phyloP scores from a whole-genome alignment of 176 grass and related monocot genomes.

The Carex scoparia region DNA sequence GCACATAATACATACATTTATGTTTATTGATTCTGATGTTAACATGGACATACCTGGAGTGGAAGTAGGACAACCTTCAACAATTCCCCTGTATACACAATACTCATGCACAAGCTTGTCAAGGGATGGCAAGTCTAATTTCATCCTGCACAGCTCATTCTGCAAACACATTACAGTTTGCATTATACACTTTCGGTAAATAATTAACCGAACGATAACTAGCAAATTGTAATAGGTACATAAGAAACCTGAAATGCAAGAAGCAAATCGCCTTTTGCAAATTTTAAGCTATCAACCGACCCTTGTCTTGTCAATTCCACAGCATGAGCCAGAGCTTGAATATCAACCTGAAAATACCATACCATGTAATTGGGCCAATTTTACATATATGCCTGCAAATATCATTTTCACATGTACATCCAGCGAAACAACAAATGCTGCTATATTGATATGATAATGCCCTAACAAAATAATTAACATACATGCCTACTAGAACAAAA shows the following conservation, averaged over 20 bases:
- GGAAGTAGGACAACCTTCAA: constrained; percentile 51
- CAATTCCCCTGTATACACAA: constrained; percentile 90
- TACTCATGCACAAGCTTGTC: constrained; percentile 99
- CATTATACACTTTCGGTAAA: not conserved
- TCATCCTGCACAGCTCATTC: constrained; percentile 95
- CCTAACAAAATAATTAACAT: not conserved
- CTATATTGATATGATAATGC: constrained; percentile 4
- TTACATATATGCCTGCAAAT: not conserved
- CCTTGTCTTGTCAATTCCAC: constrained; percentile 97
- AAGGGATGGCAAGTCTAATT: constrained; percentile 76
- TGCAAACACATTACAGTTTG: constrained; percentile 30
- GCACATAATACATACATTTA: constrained; percentile 9
- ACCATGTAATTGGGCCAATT: constrained; percentile 7
- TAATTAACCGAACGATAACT: not conserved
- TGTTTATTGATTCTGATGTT: not conserved
- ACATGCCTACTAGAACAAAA: not conserved
- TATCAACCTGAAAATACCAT: constrained; percentile 72
- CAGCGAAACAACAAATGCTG: not conserved
- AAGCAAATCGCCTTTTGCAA: constrained; percentile 91
- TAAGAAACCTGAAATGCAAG: constrained; percentile 86
- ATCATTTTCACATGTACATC: constrained; percentile 20
- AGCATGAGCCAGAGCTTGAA: constrained; percentile 95
- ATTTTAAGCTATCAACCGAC: constrained; percentile 92
- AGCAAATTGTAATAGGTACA: not conserved
- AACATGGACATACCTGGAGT: constrained; percentile 44